Evolutionary conservation across 2,329 filamentous ascomycete species (phyloP), one percentile per base, ranked within the genome.

Genomic region (Sphaerulina musiva): DNA sequence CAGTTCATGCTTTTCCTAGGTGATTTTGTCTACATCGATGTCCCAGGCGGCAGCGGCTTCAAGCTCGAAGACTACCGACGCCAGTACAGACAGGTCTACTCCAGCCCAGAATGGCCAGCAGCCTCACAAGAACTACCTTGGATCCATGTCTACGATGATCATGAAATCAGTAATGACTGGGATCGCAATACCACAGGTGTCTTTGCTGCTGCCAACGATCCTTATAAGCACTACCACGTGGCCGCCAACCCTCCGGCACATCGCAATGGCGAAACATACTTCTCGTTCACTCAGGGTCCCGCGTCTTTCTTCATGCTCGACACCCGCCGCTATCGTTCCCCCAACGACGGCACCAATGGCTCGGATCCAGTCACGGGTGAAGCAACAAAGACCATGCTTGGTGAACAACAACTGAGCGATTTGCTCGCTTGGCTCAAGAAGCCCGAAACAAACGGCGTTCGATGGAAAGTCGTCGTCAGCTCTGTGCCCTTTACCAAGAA

Each of bases 401-500:
- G 93, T 5, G 69, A 76, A 0, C 78, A 83, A 1, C 93, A 98
- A 69, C 80, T 95, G 0, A 76, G 80, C 4, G 90, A 95, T 61
- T 80, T 98, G 1, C 75, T 96, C 4, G 77, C 78, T 3, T 98
- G 87, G 80, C 78, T 98, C 17, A 75, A 76, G 9, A 82, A 80
- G 1, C 83, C 87, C 0, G 86, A 89, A 59, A 85, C 87, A 0
- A 74, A 76, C 31, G 89, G 89, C 1, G 84, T 96, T 0, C 85
- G 85, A 65, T 98, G 93, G 92, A 97, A 97, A 74, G 84, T 98
- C 64, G 77, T 98, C 48, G 85, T 91, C 14, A 91, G 87, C 39
- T 91, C 87, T 14, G 87, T 97, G 4, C 93, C 93, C 0, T 95
- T 98, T 69, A 97, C 93, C 6, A 95, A 95, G 74, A 98, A 98